Base-by-base conservation (phyloP, 306 rosid species). In the Castanea sativa region DNA sequence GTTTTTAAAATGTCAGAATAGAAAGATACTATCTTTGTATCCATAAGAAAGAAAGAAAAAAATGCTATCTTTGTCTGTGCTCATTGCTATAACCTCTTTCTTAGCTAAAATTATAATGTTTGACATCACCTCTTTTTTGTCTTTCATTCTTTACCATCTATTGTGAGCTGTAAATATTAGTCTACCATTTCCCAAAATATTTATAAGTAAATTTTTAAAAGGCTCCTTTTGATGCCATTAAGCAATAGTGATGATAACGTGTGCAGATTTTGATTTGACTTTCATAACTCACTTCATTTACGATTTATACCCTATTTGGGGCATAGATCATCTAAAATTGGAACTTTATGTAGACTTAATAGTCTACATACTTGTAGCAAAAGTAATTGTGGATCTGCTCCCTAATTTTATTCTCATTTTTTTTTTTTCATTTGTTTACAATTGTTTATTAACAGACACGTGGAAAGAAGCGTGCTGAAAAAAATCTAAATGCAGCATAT, bases 391-490 rank as follows among this genome's bases (percentile, higher is more conserved):
- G 21, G 69, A 18, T 29, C 43, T 15, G 12, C 20, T 6, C n/a
- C 69, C 19, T 63, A 67, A 32, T 16, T 23, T 14, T 65, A 41
- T 43, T 67, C 5, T 38, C 57, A 51, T 68, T 49, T 64, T 21
- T 27, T 64, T 21, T 27, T 55, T 55, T 33, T 72, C 4, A 43
- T 55, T 72, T 72, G 4, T n/a, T 43, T 12, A 73, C 77, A 69
- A 55, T 74, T 56, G 74, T 55, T 84, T 55, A 82, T 83, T 67
- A 69, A 75, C 76, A 96, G 99, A 89, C 87, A 9, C 86, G 83
- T 33, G 99, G 93, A 90, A 96, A 89, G 86, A 93, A 81, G 89
- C 97, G 97, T 41, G 90, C 96, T 53, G 99, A 96, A 81, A 90
- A 94, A 55, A 86, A 92, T 84, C 94, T 96, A 43, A 88, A 89